phyloP scores from a whole-genome alignment of 768 basidiomycete genomes.

The Pholiota molesta region DNA sequence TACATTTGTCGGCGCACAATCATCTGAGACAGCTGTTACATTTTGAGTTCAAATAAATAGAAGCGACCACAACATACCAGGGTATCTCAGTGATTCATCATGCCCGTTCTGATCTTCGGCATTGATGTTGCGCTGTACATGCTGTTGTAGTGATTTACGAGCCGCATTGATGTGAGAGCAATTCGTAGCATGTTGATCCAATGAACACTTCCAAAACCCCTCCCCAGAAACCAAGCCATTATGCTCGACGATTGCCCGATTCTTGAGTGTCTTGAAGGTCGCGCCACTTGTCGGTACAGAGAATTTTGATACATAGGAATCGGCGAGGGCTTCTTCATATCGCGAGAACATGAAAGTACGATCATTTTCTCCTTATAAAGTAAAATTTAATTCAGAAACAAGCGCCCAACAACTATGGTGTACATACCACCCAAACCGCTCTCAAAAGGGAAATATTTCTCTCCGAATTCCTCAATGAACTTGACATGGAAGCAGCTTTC shows the following conservation, averaged over 20 bases:
- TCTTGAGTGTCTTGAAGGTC: slow-evolving; percentile 2
- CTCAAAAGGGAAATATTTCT: background rate
- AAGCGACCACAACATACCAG: no score
- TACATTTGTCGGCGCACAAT: no score
- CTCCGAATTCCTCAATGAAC: slow-evolving; percentile 6
- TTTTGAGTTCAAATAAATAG: no score
- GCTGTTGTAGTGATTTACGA: slow-evolving; percentile 5
- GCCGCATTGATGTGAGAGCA: slow-evolving; percentile 8
- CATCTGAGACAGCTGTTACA: no score
- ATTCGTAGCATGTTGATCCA: background rate
- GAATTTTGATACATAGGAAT: slow-evolving; percentile 1
- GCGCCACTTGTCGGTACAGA: slow-evolving; percentile 2
- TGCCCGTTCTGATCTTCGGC: background rate
- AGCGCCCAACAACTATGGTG: no score
- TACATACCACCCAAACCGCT: background rate
- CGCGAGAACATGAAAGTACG: slow-evolving; percentile 9
- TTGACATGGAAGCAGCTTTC: slow-evolving; percentile 7
- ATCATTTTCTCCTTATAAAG: background rate
- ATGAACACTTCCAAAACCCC: slow-evolving; percentile 12
- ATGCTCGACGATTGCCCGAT: slow-evolving; percentile 12
- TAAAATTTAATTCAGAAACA: no score
- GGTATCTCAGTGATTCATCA: background rate
- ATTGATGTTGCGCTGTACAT: background rate
- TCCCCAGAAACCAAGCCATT: slow-evolving; percentile 3
- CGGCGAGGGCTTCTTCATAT: background rate